Evolutionary conservation across 2,329 filamentous ascomycete species (phyloP), one percentile per base, ranked within the genome.

Genomic region (Diaporthe caulivora): DNA sequence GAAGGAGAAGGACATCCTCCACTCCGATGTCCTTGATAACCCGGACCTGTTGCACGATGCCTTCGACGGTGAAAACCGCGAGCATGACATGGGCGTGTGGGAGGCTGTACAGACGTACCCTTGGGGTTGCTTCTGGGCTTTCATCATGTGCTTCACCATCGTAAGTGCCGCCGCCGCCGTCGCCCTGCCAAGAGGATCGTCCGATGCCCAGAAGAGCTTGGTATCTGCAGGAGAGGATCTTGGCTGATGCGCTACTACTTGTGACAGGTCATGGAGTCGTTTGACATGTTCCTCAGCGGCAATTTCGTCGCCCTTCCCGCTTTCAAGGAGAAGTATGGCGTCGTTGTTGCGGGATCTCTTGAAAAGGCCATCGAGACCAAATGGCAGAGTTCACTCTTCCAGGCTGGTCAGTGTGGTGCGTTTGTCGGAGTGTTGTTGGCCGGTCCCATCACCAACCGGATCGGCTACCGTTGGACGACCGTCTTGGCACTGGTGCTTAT

Each of bases 381-480:
- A 72, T 92, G 90, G 90, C 89, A 91, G 78, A 88, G 86, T 72
- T 87, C 89, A 0, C 85, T 92, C 17, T 87, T 89, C 76, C 82
- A 85, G 71, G 83, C 84, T 54, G 90, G 90, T 2, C 89, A 86
- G 72, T 81, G 89, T 71, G 90, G 90, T 82, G 90, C 90, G 18
- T 84, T 92, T 44, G 85, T 91, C 70, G 90, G 90, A 69, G 88
- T 90, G 72, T 88, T 88, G 76, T 72, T 91, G 49, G 89, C 89
- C 51, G 90, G 90, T 65, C 90, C 89, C 26, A 78, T 92, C 71
- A 91, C 90, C 76, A 90, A 84, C 79, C 76, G 82, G 1, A 84
- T 91, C 75, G 90, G 90, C 71, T 92, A 92, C 80, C 89, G 89
- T 44, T 91, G 85, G 84, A 85, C 89, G 0, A 91, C 87, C 58